These are phyloP conservation scores for Phlyctochytrium bullatum DNA, from an alignment of 192 early-diverging fungal genomes.

Conservation along the genomic window DNA sequence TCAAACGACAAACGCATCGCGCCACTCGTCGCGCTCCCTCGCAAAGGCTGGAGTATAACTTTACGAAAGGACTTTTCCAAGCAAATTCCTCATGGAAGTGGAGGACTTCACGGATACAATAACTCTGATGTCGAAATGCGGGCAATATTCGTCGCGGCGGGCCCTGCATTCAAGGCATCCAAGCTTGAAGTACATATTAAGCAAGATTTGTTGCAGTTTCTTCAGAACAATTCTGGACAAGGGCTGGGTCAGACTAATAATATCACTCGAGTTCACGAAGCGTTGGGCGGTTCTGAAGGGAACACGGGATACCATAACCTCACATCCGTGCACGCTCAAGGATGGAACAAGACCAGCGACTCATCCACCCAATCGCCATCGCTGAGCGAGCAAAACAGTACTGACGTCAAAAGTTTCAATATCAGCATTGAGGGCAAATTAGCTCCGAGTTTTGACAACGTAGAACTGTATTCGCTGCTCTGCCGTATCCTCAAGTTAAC, in stretches of 20 bases:
- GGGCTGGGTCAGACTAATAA: no score
- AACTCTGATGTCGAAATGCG: conserved; percentile 73
- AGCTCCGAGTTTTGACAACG: conserved; percentile 67
- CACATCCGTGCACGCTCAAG: neutral
- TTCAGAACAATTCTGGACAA: conserved; percentile 2
- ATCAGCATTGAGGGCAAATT: no score
- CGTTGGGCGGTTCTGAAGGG: conserved; percentile 3
- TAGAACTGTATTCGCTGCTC: conserved; percentile 72
- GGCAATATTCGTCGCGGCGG: conserved; percentile 78
- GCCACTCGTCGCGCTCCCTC: conserved; percentile 70
- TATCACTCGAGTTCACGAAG: conserved; percentile 7
- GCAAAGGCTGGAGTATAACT: conserved; percentile 38
- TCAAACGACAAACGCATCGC: conserved; percentile 61
- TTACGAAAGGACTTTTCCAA: conserved; percentile 10
- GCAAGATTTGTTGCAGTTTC: neutral
- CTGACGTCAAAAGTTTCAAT: no score
- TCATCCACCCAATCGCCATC: no score
- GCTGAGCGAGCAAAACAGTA: no score
- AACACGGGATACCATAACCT: neutral
- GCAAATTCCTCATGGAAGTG: conserved; percentile 6
- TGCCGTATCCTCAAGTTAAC: conserved; percentile 50
- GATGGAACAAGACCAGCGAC: no score
- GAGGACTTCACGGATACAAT: conserved; percentile 86
- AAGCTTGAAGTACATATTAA: neutral
- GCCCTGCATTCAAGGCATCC: conserved; percentile 54